Percentiles rank a stretch among this genome's conserved stretches.
Evolutionary conservation across 1,284 basidiomycete genomes (phyloP).

Genomic region (Coniophora puteana): DNA sequence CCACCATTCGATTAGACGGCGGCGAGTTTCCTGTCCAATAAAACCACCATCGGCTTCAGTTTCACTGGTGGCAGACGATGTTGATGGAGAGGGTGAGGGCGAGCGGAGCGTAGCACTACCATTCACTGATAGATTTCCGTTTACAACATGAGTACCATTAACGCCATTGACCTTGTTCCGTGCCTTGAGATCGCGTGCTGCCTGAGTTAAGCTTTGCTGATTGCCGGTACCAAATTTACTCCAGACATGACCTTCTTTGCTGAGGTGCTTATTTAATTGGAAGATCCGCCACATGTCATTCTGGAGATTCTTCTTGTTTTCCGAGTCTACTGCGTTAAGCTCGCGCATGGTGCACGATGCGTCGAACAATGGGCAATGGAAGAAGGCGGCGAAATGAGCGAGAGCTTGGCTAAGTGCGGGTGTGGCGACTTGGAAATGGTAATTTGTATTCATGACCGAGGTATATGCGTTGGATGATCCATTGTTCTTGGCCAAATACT

Average conservation of each 20-base stretch:
- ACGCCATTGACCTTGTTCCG: conserved; percentile 35
- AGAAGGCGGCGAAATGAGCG: conserved; percentile 92
- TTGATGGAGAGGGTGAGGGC: conserved; percentile 62
- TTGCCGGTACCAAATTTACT: conserved; percentile 95
- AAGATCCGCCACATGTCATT: conserved; percentile 96
- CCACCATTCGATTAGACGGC: conserved; percentile 96
- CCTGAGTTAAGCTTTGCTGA: conserved; percentile 77
- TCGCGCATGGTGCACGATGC: conserved; percentile 92
- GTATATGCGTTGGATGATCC: conserved; percentile 95
- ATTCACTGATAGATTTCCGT: conserved; percentile 2
- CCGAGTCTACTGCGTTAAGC: conserved; percentile 96
- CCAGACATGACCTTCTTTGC: conserved; percentile 81
- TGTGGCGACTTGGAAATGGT: conserved; percentile 90
- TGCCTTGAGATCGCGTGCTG: conserved; percentile 52
- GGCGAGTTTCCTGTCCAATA: conserved; percentile 84
- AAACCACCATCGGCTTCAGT: conserved; percentile 68
- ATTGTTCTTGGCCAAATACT: conserved; percentile 90
- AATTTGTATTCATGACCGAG: conserved; percentile 91
- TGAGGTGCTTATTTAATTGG: conserved; percentile 92
- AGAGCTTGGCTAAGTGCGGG: conserved; percentile 83
- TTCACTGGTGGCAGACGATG: conserved; percentile 49
- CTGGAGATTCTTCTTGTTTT: conserved; percentile 98
- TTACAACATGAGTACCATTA: conserved; percentile 7
- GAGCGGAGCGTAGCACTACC: conserved; percentile 28
- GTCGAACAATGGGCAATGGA: conserved; percentile 89